phyloP scores from a whole-genome alignment of 2,329 filamentous ascomycete species.

The Fusarium anthophilum region DNA sequence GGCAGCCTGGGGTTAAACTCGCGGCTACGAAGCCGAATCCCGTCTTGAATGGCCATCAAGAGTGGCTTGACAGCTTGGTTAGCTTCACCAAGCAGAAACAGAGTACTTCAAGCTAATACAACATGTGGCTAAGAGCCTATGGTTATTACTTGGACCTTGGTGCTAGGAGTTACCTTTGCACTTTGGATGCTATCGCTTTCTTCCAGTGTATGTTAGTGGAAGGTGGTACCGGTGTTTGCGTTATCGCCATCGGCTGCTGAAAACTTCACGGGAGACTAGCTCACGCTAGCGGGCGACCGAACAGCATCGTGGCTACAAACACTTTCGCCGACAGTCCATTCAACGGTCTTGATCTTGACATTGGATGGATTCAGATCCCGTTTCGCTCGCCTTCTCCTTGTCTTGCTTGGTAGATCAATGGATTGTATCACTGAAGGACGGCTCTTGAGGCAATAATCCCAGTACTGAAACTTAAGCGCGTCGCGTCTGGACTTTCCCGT shows the following conservation, averaged over 20 bases:
- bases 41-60: not conserved
- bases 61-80: not conserved
- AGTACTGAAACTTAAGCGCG: not conserved
- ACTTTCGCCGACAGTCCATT: not conserved
- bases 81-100: not conserved
- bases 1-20: not conserved
- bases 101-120: not conserved
- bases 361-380: not conserved
- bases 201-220: not conserved
- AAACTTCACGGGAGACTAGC: too few relatives aligned
- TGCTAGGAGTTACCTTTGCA: not conserved
- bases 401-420: not conserved
- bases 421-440: not conserved
- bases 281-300: not conserved
- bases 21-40: not conserved
- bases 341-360: not conserved
- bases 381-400: not conserved
- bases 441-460: not conserved
- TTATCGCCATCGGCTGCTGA: not conserved
- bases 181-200: rapidly evolving
- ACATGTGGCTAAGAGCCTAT: rapidly evolving
- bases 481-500: not conserved
- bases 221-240: rapidly evolving
- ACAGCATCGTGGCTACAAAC: not conserved
- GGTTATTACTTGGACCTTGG: rapidly evolving